Conservation (phyloP, 108 stramenopile species). For the Nitzschia palea region DNA sequence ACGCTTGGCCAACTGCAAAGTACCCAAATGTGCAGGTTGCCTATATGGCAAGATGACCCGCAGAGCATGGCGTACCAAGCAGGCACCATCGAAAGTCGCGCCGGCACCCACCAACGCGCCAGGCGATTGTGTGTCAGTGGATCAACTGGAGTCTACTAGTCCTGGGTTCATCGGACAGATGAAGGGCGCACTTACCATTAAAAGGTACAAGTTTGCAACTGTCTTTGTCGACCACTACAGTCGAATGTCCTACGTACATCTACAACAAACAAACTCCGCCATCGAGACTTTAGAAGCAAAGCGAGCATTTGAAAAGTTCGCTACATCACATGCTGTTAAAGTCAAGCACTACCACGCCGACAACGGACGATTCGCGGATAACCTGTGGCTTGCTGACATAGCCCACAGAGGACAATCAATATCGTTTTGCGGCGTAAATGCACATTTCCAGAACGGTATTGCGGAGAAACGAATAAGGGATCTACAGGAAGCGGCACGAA, state of each 20-base stretch:
- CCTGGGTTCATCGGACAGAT: constrained; percentile 56
- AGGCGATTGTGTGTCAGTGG: constrained; percentile 44
- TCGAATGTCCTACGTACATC: constrained; percentile 30
- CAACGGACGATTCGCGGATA: constrained; percentile 22
- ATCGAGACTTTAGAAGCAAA: constrained; percentile 44
- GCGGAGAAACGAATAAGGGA: constrained; percentile 41
- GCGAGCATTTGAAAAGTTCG: constrained; percentile 31
- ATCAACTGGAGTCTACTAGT: constrained; percentile 43
- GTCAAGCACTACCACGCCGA: constrained; percentile 36
- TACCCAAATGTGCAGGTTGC: constrained; percentile 34
- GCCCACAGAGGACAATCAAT: constrained; percentile 13
- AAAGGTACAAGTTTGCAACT: constrained; percentile 34
- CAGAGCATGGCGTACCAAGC: constrained; percentile 28
- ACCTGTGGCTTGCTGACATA: neutral
- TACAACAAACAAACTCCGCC: constrained; percentile 19
- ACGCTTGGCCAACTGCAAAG: constrained; percentile 6
- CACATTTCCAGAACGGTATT: constrained; percentile 51
- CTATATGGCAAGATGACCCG: constrained; percentile 22
- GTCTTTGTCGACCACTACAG: constrained; percentile 52
- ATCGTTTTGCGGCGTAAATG: constrained; percentile 37
- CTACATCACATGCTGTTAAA: neutral
- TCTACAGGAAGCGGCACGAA: constrained; percentile 34
- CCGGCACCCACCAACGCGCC: constrained; percentile 14
- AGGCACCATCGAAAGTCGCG: neutral
- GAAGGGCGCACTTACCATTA: constrained; percentile 31